These are phyloP conservation scores for Linnemannia exigua DNA, from an alignment of 192 early-diverging fungal genomes.

Conservation along the genomic window DNA sequence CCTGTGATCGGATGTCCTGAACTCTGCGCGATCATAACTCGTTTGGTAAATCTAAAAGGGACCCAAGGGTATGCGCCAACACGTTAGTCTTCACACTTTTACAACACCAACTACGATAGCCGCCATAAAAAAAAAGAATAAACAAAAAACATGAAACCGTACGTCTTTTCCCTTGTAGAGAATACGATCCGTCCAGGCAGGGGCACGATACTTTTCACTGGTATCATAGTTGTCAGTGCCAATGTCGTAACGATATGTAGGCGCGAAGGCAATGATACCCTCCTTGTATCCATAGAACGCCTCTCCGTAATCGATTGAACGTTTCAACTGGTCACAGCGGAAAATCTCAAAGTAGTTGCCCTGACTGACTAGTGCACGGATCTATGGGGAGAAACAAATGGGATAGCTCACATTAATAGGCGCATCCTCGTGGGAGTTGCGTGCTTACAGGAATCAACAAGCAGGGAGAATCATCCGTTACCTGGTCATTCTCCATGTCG, in stretches of 20 bases:
- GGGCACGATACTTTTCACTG: constrained; percentile 60
- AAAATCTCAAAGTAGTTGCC: constrained; percentile 50
- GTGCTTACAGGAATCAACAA: no score
- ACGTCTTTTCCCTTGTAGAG: constrained; percentile 69
- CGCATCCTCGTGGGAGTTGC: no score
- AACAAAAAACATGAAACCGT: constrained; percentile 46
- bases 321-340: constrained; percentile 56
- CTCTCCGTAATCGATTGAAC: constrained; percentile 69
- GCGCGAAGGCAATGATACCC: constrained; percentile 76
- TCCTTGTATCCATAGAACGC: constrained; percentile 88
- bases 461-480: no score
- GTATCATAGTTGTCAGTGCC: constrained; percentile 79
- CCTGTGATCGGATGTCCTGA: constrained; percentile 85
- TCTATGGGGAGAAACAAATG: not conserved
- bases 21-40: constrained; percentile 69
- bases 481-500: constrained; percentile 80
- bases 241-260: constrained; percentile 89
- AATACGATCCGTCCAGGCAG: constrained; percentile 67
- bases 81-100: not conserved
- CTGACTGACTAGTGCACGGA: constrained; percentile 27
- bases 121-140: no score
- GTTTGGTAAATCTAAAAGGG: constrained; percentile 55
- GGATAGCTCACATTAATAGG: no score
- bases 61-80: not conserved
- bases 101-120: no score